Conservation (phyloP, 495 filamentous ascomycete genomes). For the Cercophora samala region DNA sequence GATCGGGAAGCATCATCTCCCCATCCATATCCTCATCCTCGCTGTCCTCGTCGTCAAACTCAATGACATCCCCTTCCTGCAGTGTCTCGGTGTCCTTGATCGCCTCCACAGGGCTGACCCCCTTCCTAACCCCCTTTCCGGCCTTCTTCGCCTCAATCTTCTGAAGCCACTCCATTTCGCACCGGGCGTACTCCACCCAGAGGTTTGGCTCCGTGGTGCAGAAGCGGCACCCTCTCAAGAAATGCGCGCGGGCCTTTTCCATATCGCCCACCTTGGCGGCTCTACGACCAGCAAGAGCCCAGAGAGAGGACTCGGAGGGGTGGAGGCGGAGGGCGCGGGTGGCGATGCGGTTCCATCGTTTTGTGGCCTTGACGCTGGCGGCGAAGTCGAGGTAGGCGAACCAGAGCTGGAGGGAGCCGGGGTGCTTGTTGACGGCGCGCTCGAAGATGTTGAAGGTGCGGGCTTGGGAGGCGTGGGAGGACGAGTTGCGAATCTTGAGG, state of each 20-base stretch:
- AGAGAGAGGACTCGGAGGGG: conserved; percentile 77
- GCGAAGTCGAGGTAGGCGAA: conserved; percentile 86
- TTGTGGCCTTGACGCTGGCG: conserved; percentile 67
- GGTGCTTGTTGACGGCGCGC: conserved; percentile 80
- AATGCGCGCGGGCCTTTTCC: conserved; percentile 69
- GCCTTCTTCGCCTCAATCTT: conserved; percentile 72
- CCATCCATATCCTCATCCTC: conserved; percentile 42
- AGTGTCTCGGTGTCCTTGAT: conserved; percentile 38
- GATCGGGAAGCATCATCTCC: conserved; percentile 44
- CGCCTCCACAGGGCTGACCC: conserved; percentile 37
- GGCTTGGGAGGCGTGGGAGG: conserved; percentile 64
- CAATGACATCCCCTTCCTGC: conserved; percentile 31
- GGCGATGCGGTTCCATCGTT: conserved; percentile 74
- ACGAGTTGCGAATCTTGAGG: conserved; percentile 63
- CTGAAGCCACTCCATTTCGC: conserved; percentile 87
- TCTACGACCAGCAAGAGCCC: conserved; percentile 78
- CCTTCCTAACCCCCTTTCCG: conserved; percentile 52
- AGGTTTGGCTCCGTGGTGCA: conserved; percentile 66
- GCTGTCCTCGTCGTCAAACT: conserved; percentile 40
- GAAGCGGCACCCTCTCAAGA: conserved; percentile 87
- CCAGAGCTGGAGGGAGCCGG: conserved; percentile 81
- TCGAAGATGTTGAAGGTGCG: conserved; percentile 87
- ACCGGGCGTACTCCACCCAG: conserved; percentile 86
- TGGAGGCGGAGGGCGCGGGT: conserved; percentile 77
- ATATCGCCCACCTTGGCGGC: conserved; percentile 80